Evolutionary conservation across 495 filamentous ascomycete genomes (phyloP), one percentile per base, ranked within the genome.

Genomic region (Clohesyomyces aquaticus): DNA sequence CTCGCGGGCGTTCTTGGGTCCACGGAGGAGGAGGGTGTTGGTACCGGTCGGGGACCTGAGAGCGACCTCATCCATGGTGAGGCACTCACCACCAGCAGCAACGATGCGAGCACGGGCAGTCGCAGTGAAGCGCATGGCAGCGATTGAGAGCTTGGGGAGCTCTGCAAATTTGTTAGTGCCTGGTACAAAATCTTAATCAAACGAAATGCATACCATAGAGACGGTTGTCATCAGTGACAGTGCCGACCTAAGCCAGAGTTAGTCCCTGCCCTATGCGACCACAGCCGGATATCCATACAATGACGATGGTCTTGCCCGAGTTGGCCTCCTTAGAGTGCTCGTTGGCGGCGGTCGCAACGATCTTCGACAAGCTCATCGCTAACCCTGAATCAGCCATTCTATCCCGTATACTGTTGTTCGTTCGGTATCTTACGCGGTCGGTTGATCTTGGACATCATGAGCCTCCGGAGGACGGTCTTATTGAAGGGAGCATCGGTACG

Each of bases 401-500:
- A 29, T 21, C n/a, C 1, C 43, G 16, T 14, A 19, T 18, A 1
- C 3, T 16, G 22, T 8, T 23, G 16, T 55, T 21, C 10, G 21
- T 35, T 62, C 51, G 51, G 22, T 43, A 1, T 43, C 65, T 67
- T 67, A 67, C 65, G 94, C 57, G 94, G 92, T 72, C 91, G 88
- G 89, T 98, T 96, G 79, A 92, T 95, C 77, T 90, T 89, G 77
- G 91, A 96, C 89, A 93, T 96, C 72, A 94, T 96, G 59, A 98
- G 91, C 74, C 94, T 90, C 75, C 92, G 91, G 69, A 98, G 91
- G 73, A 98, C 85, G 72, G 90, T 87, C 83, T 93, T 91, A 88
- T 98, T 98, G 88, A 98, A 98, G 80, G 85, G 82, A 53, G 89
- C 87, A 78, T 97, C 93, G 77, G 94, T 98, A 76, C 93, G 91